Evolutionary conservation across 306 rosid genomes (phyloP).

Genomic region (Glycine latifolia): DNA sequence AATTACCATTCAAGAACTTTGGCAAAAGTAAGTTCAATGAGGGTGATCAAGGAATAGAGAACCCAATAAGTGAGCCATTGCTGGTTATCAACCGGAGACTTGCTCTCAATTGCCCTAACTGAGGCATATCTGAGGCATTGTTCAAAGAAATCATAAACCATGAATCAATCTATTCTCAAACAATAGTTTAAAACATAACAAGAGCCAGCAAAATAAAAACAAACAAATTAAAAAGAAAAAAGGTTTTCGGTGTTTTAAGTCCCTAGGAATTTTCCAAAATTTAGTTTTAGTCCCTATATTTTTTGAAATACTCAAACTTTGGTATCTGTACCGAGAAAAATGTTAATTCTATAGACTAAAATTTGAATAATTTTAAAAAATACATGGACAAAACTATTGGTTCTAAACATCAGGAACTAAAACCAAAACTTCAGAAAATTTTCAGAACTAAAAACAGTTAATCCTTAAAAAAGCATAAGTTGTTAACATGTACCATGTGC

Average conservation of each 20-base stretch:
- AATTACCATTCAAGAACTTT: slow-evolving; percentile 85
- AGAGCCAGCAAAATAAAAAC: not conserved
- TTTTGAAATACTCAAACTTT: not conserved
- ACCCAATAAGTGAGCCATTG: slow-evolving; percentile 99
- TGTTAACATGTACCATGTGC: not conserved
- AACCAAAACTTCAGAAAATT: not conserved
- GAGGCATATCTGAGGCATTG: slow-evolving; percentile 77
- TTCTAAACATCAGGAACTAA: not conserved
- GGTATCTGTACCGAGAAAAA: not conserved
- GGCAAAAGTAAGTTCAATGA: slow-evolving; percentile 88
- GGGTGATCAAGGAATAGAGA: slow-evolving; percentile 92
- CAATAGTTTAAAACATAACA: not conserved
- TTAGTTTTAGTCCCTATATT: not conserved
- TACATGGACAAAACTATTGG: not conserved
- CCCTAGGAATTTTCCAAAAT: too few relatives aligned
- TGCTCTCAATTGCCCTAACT: slow-evolving; percentile 88
- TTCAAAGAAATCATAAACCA: slow-evolving; percentile 35
- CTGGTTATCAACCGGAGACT: slow-evolving; percentile 85
- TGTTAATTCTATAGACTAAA: not conserved
- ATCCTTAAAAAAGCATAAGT: not conserved
- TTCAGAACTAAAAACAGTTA: not conserved
- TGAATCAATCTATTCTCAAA: slow-evolving; percentile 28
- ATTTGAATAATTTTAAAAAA: too few relatives aligned
- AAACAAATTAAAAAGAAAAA: not conserved
- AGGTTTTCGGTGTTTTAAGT: not conserved